A percentile compares a stretch with the other conserved stretches of the same genome.
phyloP scores from a whole-genome alignment of 1,284 basidiomycete species.

The Puccinia coronata region DNA sequence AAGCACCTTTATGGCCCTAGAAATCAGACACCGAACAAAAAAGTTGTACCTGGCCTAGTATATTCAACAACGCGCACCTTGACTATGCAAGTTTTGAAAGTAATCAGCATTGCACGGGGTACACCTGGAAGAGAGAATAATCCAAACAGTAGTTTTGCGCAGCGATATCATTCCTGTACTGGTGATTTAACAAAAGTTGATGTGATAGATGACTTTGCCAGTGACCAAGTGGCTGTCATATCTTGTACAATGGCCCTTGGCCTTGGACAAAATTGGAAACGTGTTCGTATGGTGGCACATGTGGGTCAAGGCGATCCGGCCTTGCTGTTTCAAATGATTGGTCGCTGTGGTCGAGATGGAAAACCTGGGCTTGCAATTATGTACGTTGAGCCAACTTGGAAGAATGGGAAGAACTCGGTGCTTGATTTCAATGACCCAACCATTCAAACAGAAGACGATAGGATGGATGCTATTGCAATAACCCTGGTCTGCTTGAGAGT shows the following conservation, averaged over 20 bases:
- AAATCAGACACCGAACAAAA: not conserved
- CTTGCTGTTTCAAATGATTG: not conserved
- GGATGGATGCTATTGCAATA: not conserved
- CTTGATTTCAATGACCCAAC: not conserved
- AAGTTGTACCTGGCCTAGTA: not conserved
- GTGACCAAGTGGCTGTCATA: not conserved
- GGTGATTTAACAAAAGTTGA: not conserved
- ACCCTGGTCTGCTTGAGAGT: too few species aligned
- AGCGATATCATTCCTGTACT: not conserved
- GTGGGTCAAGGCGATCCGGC: not conserved
- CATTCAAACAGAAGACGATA: not conserved
- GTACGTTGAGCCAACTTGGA: not conserved
- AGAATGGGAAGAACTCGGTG: not conserved
- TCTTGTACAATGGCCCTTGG: slow-evolving; percentile 1
- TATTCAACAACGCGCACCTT: not conserved
- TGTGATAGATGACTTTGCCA: not conserved
- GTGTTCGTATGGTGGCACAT: not conserved
- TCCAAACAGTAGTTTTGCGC: too few species aligned
- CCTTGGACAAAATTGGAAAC: slow-evolving; percentile 19
- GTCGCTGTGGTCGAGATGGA: not conserved
- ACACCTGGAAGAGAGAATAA: too few species aligned
- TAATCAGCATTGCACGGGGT: not conserved
- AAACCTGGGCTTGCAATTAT: not conserved
- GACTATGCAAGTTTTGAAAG: not conserved
- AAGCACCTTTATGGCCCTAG: not conserved